Evolutionary conservation across 1,139 yeast genomes (phyloP).

Genomic region (Hyphopichia burtonii): DNA sequence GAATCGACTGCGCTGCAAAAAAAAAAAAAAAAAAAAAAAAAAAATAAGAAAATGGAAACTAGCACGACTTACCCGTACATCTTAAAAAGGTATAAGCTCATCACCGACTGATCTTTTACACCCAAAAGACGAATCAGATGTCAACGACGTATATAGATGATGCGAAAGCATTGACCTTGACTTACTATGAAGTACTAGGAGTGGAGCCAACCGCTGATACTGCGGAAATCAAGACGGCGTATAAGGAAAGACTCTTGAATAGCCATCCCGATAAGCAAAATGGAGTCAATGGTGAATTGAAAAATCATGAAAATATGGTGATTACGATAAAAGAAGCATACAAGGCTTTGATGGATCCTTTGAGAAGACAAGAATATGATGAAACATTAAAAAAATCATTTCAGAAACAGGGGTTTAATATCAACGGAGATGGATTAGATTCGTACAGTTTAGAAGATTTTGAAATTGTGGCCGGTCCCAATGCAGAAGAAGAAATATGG

Average conservation of each 20-base stretch:
- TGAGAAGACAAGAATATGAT: conserved; percentile 48
- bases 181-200: conserved; percentile 55
- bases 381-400: conserved; percentile 32
- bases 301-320: conserved; percentile 11
- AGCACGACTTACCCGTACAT: no score
- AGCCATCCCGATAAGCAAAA: conserved; percentile 73
- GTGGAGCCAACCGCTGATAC: conserved; percentile 33
- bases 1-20: conserved; percentile 1
- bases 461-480: conserved; percentile 23
- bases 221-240: conserved; percentile 57
- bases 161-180: background rate
- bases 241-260: conserved; percentile 53
- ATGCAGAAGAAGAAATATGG: conserved; percentile 31
- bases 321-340: conserved; percentile 62
- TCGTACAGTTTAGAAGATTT: conserved; percentile 64
- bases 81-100: background rate
- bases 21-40: conserved; percentile 1
- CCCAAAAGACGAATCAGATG: background rate
- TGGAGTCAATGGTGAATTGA: conserved; percentile 11
- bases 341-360: conserved; percentile 42
- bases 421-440: conserved; percentile 68
- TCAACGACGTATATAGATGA: conserved; percentile 2
- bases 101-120: no score
- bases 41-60: background rate
- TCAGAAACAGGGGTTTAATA: conserved; percentile 48